These are phyloP conservation scores for Komagataella kurtzmanii DNA, from an alignment of 805 yeast genomes.

Conservation along the genomic window DNA sequence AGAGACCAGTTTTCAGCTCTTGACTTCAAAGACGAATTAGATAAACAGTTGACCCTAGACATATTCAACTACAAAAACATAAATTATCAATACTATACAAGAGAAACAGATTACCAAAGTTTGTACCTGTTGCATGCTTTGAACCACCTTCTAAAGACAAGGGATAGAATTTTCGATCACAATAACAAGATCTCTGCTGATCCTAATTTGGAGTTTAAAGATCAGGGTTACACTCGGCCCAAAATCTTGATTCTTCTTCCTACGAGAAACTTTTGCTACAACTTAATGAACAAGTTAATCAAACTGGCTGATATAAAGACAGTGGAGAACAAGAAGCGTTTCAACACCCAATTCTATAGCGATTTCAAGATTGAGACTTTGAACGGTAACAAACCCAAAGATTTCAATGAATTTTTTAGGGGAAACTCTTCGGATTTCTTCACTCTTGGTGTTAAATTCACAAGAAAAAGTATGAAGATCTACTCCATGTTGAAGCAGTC, in stretches of 20 bases:
- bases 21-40: background rate
- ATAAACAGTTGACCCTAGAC: background rate
- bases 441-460: conserved; percentile 80
- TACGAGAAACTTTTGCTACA: conserved; percentile 66
- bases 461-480: conserved; percentile 75
- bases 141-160: conserved; percentile 77
- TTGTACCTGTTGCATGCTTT: conserved; percentile 58
- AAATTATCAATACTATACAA: conserved; percentile 36
- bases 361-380: conserved; percentile 17
- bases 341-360: conserved; percentile 54
- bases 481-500: conserved; percentile 76
- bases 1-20: conserved; percentile 5
- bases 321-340: conserved; percentile 70
- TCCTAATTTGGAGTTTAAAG: conserved; percentile 45
- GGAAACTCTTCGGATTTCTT: conserved; percentile 92
- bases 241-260: conserved; percentile 76
- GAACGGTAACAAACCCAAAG: conserved; percentile 60
- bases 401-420: conserved; percentile 64
- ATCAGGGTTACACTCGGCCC: conserved; percentile 94
- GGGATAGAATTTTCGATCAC: conserved; percentile 75
- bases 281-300: conserved; percentile 49
- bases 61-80: conserved; percentile 57
- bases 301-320: conserved; percentile 55
- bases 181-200: conserved; percentile 39
- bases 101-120: conserved; percentile 36